Conservation (phyloP, 495 filamentous ascomycete genomes). For the Podospora pseudocomata region DNA sequence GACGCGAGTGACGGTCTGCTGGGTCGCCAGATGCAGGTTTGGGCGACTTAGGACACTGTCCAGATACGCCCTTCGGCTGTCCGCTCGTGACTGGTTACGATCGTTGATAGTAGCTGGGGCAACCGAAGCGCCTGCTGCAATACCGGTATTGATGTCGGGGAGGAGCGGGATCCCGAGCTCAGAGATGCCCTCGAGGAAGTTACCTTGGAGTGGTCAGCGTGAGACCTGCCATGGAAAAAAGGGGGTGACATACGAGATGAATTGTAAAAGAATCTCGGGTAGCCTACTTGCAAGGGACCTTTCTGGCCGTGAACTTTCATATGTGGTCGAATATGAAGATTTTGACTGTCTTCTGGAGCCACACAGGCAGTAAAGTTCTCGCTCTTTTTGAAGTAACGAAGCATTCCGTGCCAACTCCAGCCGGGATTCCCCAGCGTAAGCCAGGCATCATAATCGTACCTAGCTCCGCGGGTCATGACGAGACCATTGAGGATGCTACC, state of each 20-base stretch:
- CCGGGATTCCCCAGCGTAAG: constrained; percentile 56
- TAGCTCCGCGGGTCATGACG: constrained; percentile 43
- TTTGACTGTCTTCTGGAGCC: constrained; percentile 20
- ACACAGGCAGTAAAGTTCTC: constrained; percentile 25
- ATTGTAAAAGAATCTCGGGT: constrained; percentile 50
- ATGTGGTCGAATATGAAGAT: constrained; percentile 38
- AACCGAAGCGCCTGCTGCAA: constrained; percentile 46
- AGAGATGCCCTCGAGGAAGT: constrained; percentile 50
- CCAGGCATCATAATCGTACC: constrained; percentile 57
- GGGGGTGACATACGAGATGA: constrained; percentile 38
- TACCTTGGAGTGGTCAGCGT: constrained; percentile 33
- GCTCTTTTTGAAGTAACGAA: constrained; percentile 56
- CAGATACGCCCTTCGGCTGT: constrained; percentile 49
- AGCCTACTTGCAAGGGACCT: constrained; percentile 51
- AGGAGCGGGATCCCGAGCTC: constrained; percentile 47
- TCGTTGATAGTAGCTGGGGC: constrained; percentile 45
- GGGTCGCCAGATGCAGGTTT: constrained; percentile 46
- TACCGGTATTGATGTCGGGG: constrained; percentile 46
- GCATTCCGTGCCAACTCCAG: constrained; percentile 59
- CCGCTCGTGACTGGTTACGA: constrained; percentile 47
- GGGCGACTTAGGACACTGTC: constrained; percentile 39
- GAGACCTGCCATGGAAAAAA: not conserved
- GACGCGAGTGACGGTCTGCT: constrained; percentile 44
- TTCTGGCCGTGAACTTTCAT: constrained; percentile 31
- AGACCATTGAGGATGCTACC: constrained; percentile 49